Conservation (phyloP, 1,284 basidiomycete species). For the Megacollybia platyphylla region DNA sequence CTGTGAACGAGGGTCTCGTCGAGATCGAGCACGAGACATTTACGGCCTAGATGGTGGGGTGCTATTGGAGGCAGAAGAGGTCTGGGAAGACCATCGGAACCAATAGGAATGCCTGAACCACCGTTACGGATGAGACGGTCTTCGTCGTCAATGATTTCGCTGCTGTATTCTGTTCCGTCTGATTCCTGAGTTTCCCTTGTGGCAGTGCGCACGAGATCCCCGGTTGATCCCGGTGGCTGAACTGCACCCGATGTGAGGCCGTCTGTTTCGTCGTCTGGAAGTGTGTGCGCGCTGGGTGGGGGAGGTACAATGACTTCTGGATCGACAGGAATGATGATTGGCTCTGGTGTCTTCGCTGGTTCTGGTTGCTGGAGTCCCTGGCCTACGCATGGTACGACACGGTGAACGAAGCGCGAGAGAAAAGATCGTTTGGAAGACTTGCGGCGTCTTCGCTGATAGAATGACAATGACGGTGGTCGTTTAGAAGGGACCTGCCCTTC, state of each 20-base stretch:
- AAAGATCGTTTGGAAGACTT: constrained; percentile 12
- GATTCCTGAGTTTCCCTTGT: constrained; percentile 23
- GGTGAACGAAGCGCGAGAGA: constrained; percentile 15
- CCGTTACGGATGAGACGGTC: constrained; percentile 35
- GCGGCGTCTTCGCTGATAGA: constrained; percentile 12
- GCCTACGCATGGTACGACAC: constrained; percentile 17
- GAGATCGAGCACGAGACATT: constrained; percentile 81
- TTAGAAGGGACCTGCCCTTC: constrained; percentile 15
- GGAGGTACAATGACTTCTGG: constrained; percentile 37
- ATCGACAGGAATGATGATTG: constrained; percentile 11
- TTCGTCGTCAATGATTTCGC: constrained; percentile 34
- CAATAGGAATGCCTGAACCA: constrained; percentile 38
- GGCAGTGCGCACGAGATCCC: constrained; percentile 9
- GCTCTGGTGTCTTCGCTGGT: background rate
- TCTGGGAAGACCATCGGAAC: constrained; percentile 68
- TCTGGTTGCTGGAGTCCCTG: constrained; percentile 3
- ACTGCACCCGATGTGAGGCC: constrained; percentile 43
- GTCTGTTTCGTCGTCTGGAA: constrained; percentile 38
- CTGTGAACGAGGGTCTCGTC: constrained; percentile 86
- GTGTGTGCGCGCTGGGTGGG: constrained; percentile 31
- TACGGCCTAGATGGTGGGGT: constrained; percentile 57
- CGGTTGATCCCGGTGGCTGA: constrained; percentile 40
- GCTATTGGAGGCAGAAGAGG: constrained; percentile 69
- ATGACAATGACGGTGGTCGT: constrained; percentile 23
- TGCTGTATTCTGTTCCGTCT: constrained; percentile 19